Percentiles rank a stretch among this genome's conserved stretches.
These are phyloP conservation scores for Penicillium sp. DNA, from an alignment of 2,329 filamentous ascomycete genomes.

Conservation along the genomic window DNA sequence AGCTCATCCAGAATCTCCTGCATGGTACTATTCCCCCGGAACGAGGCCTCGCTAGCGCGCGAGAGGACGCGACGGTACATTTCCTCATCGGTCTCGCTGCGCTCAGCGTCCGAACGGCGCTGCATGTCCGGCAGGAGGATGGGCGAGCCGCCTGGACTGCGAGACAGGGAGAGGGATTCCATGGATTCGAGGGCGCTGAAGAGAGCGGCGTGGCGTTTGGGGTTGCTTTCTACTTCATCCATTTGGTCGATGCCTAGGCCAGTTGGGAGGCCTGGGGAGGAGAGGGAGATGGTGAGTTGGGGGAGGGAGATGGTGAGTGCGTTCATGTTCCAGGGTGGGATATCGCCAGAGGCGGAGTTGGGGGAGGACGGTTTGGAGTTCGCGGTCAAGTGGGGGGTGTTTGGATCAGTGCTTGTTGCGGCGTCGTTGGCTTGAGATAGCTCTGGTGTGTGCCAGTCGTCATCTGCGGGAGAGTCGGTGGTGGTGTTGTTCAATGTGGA, in stretches of 20 bases:
- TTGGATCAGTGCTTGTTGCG: conserved; percentile 34
- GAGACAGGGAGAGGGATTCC: conserved; percentile 29
- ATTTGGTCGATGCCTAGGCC: conserved; percentile 37
- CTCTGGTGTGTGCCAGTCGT: conserved; percentile 27
- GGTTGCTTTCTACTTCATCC: conserved; percentile 37
- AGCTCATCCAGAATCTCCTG: conserved; percentile 54
- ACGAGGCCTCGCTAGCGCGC: conserved; percentile 23
- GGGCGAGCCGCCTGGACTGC: conserved; percentile 28
- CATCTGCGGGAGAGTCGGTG: conserved; percentile 23
- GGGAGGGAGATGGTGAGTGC: conserved; percentile 20
- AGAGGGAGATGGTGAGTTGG: conserved; percentile 29
- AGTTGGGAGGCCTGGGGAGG: conserved; percentile 34
- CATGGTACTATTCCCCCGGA: conserved; percentile 43
- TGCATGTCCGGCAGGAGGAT: conserved; percentile 25
- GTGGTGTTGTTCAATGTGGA: conserved; percentile 34
- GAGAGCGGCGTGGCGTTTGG: conserved; percentile 42
- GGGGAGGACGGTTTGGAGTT: conserved; percentile 34
- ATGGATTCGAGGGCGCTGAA: conserved; percentile 36
- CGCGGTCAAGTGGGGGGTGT: conserved; percentile 40
- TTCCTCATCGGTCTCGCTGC: neutral
- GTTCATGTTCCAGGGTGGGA: conserved; percentile 25
- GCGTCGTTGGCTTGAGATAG: conserved; percentile 25
- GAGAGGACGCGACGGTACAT: conserved; percentile 14
- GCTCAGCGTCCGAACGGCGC: conserved; percentile 3
- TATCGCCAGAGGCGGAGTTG: conserved; percentile 31